Conservation (phyloP, 108 stramenopile species). For the Conticribra guillardii region DNA sequence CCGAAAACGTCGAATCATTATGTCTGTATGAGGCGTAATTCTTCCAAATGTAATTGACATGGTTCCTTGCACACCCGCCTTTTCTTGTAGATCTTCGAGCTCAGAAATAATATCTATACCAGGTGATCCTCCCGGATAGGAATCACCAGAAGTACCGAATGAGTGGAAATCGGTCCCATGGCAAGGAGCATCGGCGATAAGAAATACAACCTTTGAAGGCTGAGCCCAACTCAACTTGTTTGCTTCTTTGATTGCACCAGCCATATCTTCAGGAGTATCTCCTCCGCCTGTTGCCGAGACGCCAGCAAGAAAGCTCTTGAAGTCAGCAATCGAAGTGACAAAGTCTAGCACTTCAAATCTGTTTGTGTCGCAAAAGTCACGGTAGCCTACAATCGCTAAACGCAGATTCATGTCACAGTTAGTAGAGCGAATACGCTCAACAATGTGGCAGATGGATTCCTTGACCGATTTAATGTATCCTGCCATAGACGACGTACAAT, state of each 20-base stretch:
- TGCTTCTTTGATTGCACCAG: slow-evolving; percentile 37
- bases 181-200: no score
- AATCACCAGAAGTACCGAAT: slow-evolving; percentile 32
- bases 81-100: slow-evolving; percentile 22
- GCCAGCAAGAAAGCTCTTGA: slow-evolving; percentile 29
- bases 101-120: slow-evolving; percentile 38
- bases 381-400: slow-evolving; percentile 44
- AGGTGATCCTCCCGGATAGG: slow-evolving; percentile 32
- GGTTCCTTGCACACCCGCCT: slow-evolving; percentile 12
- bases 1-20: slow-evolving; percentile 33
- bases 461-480: slow-evolving; percentile 33
- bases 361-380: slow-evolving; percentile 25
- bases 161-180: no score
- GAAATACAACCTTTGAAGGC: slow-evolving; percentile 39
- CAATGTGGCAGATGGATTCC: slow-evolving; percentile 30
- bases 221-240: slow-evolving; percentile 34
- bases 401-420: slow-evolving; percentile 35
- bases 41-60: slow-evolving; percentile 40
- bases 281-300: slow-evolving; percentile 23
- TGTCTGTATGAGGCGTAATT: slow-evolving; percentile 31
- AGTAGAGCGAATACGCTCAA: slow-evolving; percentile 23
- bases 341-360: slow-evolving; percentile 48
- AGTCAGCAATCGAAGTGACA: slow-evolving; percentile 21
- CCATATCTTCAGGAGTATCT: slow-evolving; percentile 48
- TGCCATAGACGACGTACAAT: slow-evolving; percentile 44